Evolutionary conservation across 108 stramenopile species (phyloP).

Genomic region (Fragilariopsis cylindrus): DNA sequence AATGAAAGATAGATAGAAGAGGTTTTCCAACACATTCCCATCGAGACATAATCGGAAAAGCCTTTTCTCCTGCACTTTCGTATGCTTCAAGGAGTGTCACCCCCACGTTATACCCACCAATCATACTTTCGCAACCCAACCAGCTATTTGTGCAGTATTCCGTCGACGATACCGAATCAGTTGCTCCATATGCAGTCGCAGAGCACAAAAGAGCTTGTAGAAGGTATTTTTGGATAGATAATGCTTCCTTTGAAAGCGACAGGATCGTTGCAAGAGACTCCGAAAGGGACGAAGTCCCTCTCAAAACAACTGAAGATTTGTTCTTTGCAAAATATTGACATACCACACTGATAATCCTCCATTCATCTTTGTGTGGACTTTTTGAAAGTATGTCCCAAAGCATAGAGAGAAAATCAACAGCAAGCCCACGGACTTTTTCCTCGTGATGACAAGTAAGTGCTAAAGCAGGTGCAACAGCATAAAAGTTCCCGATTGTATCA

Average conservation of each 20-base stretch:
- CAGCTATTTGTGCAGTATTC: conserved; percentile 11
- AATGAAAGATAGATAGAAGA: conserved; percentile 39
- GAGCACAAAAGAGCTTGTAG: conserved; percentile 17
- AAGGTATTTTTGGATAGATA: conserved; percentile 5
- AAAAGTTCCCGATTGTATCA: conserved; percentile 5
- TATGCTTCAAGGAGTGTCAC: conserved; percentile 55
- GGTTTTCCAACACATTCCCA: conserved; percentile 65
- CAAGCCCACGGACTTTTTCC: conserved; percentile 41
- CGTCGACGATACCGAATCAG: neutral
- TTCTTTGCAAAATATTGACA: conserved; percentile 46
- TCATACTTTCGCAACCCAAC: conserved; percentile 16
- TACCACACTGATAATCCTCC: conserved; percentile 26
- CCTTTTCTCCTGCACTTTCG: conserved; percentile 66
- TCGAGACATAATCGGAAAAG: conserved; percentile 53
- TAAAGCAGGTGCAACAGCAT: conserved; percentile 46
- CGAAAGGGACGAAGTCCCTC: conserved; percentile 18
- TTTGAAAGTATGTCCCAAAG: conserved; percentile 31
- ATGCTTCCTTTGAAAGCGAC: conserved; percentile 10
- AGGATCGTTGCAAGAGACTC: conserved; percentile 10
- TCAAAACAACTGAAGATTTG: conserved; percentile 36
- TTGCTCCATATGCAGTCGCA: neutral
- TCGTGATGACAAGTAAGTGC: conserved; percentile 48
- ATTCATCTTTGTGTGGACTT: conserved; percentile 8
- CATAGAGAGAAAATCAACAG: conserved; percentile 35
- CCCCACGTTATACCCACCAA: conserved; percentile 44